Conservation (phyloP, 2,329 filamentous ascomycete genomes). For the Pseudomassariella vexata region DNA sequence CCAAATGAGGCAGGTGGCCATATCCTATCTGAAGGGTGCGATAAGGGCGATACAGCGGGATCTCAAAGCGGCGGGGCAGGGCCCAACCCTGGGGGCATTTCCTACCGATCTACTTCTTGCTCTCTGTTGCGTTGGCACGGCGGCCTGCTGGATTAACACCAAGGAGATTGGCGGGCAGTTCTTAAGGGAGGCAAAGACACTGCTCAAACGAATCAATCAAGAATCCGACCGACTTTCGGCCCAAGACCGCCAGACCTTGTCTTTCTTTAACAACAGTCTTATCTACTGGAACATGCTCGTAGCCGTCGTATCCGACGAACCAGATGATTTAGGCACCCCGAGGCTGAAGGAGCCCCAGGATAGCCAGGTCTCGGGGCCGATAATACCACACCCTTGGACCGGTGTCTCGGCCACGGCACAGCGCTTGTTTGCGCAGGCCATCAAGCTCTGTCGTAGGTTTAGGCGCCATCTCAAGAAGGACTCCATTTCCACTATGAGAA, state of each 20-base stretch:
- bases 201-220: slow-evolving; percentile 7
- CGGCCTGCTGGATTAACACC: slow-evolving; percentile 33
- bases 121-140: slow-evolving; percentile 33
- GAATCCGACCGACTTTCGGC: slow-evolving; percentile 8
- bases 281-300: slow-evolving; percentile 34
- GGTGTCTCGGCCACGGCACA: slow-evolving; percentile 28
- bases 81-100: slow-evolving; percentile 13
- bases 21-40: slow-evolving; percentile 26
- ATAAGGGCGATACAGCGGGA: slow-evolving; percentile 28
- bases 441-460: slow-evolving; percentile 29
- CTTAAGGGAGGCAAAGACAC: slow-evolving; percentile 18
- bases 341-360: slow-evolving; percentile 4
- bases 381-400: slow-evolving; percentile 29
- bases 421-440: slow-evolving; percentile 26
- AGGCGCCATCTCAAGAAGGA: slow-evolving; percentile 17
- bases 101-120: slow-evolving; percentile 30
- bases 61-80: slow-evolving; percentile 18
- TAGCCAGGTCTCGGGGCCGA: slow-evolving; percentile 2
- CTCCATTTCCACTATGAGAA: slow-evolving; percentile 15
- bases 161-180: slow-evolving; percentile 26
- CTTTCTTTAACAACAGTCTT: slow-evolving; percentile 32
- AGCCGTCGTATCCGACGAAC: slow-evolving; percentile 29
- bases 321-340: slow-evolving; percentile 10
- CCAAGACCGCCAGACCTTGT: slow-evolving; percentile 22
- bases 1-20: slow-evolving; percentile 27